Conservation (phyloP, 768 basidiomycete genomes). For the Sistotremastrum suecicum region DNA sequence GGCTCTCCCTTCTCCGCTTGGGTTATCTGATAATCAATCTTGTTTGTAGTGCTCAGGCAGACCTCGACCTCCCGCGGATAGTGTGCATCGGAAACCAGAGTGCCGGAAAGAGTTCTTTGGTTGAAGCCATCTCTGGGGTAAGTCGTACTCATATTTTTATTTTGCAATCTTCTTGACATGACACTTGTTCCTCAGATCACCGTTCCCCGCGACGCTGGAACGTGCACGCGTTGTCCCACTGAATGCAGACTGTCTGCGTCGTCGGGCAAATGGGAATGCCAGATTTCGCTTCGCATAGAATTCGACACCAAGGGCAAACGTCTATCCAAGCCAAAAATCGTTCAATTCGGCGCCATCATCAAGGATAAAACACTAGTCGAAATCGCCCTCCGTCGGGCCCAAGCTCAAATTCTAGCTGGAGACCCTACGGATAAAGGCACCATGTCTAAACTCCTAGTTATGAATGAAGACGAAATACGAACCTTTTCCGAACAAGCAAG, state of each 20-base stretch:
- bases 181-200: slow-evolving; percentile 20
- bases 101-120: slow-evolving; percentile 27
- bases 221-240: slow-evolving; percentile 28
- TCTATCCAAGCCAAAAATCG: slow-evolving; percentile 13
- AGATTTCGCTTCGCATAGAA: slow-evolving; percentile 29
- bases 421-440: background rate
- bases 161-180: background rate
- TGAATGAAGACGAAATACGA: slow-evolving; percentile 6
- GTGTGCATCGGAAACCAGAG: slow-evolving; percentile 40
- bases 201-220: slow-evolving; percentile 34
- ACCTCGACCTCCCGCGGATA: slow-evolving; percentile 35
- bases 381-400: slow-evolving; percentile 40
- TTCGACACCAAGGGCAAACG: slow-evolving; percentile 19
- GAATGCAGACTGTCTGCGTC: slow-evolving; percentile 19
- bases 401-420: slow-evolving; percentile 34
- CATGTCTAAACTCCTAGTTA: background rate
- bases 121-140: slow-evolving; percentile 37
- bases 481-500: slow-evolving; percentile 13
- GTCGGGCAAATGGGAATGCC: slow-evolving; percentile 15
- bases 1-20: too few species aligned
- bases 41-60: slow-evolving; percentile 23
- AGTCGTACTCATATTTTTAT: slow-evolving; percentile 4
- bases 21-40: background rate
- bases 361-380: slow-evolving; percentile 32
- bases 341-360: slow-evolving; percentile 29